Evolutionary conservation across 192 early-diverging fungal genomes (phyloP).

Genomic region (Chytriomyces hyalinus): DNA sequence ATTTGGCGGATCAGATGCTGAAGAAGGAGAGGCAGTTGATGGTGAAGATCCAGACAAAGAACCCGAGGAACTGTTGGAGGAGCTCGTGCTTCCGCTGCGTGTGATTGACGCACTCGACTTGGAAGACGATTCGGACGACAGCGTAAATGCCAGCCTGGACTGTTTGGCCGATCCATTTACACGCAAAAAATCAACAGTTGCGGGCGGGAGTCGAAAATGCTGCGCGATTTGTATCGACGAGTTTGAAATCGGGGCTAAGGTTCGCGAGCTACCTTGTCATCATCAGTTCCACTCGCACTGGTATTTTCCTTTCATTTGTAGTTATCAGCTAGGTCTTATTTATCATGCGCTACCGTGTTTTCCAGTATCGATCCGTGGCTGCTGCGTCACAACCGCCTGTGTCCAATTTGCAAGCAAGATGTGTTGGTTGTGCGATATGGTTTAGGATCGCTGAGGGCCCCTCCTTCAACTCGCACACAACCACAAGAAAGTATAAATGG

Average conservation of each 20-base stretch:
- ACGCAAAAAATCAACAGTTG: conserved; percentile 23
- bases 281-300: conserved; percentile 54
- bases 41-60: neutral
- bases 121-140: neutral
- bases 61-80: conserved; percentile 36
- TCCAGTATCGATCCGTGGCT: conserved; percentile 60
- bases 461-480: neutral
- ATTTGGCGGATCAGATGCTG: neutral
- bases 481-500: neutral
- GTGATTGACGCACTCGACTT: conserved; percentile 38
- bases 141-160: too few relatives aligned
- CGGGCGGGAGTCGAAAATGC: conserved; percentile 39
- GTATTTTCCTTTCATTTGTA: conserved; percentile 11
- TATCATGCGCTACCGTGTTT: neutral
- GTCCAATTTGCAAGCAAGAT: conserved; percentile 59
- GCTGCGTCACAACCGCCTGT: conserved; percentile 52
- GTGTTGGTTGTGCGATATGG: conserved; percentile 30
- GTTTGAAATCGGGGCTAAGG: conserved; percentile 43
- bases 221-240: conserved; percentile 62
- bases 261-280: conserved; percentile 52
- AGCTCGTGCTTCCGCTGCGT: conserved; percentile 29
- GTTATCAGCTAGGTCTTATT: too few relatives aligned
- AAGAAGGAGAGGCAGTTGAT: neutral
- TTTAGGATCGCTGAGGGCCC: neutral
- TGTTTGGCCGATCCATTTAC: too few relatives aligned